These are phyloP conservation scores for Dalbergia oliveri DNA, from an alignment of 306 rosid genomes.

Conservation along the genomic window DNA sequence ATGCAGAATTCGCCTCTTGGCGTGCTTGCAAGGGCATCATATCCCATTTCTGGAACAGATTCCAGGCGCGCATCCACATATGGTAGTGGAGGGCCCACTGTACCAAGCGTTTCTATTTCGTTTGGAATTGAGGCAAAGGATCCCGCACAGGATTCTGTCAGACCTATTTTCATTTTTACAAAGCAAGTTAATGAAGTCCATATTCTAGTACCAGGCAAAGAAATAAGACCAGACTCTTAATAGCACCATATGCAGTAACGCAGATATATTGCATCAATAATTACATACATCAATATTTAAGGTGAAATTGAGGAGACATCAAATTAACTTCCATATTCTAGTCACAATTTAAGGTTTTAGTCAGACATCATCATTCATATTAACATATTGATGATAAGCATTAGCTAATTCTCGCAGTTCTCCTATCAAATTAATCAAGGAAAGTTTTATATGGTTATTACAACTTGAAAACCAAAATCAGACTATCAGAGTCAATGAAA, in stretches of 20 bases:
- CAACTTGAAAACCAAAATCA: too few relatives aligned
- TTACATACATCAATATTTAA: too few relatives aligned
- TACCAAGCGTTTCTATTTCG: slow-evolving; percentile 75
- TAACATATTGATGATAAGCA: too few relatives aligned
- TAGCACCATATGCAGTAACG: not conserved
- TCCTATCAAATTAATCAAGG: too few relatives aligned
- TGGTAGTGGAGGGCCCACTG: slow-evolving; percentile 93
- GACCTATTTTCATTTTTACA: slow-evolving; percentile 47
- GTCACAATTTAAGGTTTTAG: too few relatives aligned
- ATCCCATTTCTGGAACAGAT: slow-evolving; percentile 96
- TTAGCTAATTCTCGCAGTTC: too few relatives aligned
- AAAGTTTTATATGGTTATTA: too few relatives aligned
- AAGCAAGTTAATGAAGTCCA: not conserved
- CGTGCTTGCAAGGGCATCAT: slow-evolving; percentile 70
- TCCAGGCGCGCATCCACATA: slow-evolving; percentile 83
- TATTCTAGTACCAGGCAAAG: not conserved
- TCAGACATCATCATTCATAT: too few relatives aligned
- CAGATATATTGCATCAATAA: too few relatives aligned
- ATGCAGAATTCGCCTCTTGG: slow-evolving; percentile 93
- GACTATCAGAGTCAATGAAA: too few relatives aligned
- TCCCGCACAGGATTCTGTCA: slow-evolving; percentile 81
- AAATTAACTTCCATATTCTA: too few relatives aligned
- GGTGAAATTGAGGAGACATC: too few relatives aligned
- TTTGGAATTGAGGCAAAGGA: slow-evolving; percentile 81
- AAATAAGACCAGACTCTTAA: slow-evolving; percentile 1